Percentiles rank a stretch among this genome's conserved stretches.
phyloP scores from a whole-genome alignment of 2,329 filamentous ascomycete genomes.

The Ophiocordyceps camponoti-rufipedis region DNA sequence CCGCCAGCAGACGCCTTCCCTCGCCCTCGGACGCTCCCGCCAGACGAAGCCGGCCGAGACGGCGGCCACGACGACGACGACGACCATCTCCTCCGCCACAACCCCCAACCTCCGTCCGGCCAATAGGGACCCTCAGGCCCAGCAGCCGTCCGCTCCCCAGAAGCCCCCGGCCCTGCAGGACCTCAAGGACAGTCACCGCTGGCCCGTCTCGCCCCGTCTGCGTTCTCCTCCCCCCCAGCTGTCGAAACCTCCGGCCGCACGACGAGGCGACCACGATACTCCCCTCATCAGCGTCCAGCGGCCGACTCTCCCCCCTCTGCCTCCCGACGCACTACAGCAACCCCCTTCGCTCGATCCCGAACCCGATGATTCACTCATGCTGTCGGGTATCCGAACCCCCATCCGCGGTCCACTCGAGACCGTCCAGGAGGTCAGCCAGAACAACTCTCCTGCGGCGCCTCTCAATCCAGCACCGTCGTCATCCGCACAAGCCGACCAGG shows the following conservation, averaged over 20 bases:
- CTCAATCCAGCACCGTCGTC: slow-evolving; percentile 17
- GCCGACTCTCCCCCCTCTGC: slow-evolving; percentile 26
- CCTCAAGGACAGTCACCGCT: slow-evolving; percentile 42
- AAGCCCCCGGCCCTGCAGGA: slow-evolving; percentile 36
- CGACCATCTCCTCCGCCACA: slow-evolving; percentile 48
- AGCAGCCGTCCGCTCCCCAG: slow-evolving; percentile 39
- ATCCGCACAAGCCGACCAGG: slow-evolving; percentile 22
- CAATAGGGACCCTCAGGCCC: slow-evolving; percentile 40
- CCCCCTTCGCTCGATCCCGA: slow-evolving; percentile 27
- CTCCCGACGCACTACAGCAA: slow-evolving; percentile 16
- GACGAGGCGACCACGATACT: slow-evolving; percentile 29
- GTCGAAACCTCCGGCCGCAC: slow-evolving; percentile 24
- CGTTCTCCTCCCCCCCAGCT: slow-evolving; percentile 54
- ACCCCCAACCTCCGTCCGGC: slow-evolving; percentile 47
- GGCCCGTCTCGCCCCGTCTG: slow-evolving; percentile 61
- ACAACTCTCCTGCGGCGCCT: slow-evolving; percentile 42
- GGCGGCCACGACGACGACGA: slow-evolving; percentile 44
- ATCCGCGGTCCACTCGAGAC: slow-evolving; percentile 59
- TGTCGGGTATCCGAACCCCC: slow-evolving; percentile 39
- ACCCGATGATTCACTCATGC: slow-evolving; percentile 26
- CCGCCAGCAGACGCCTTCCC: too few species aligned
- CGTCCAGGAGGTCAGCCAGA: slow-evolving; percentile 74
- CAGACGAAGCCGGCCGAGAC: slow-evolving; percentile 33
- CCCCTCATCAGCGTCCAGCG: slow-evolving; percentile 35
- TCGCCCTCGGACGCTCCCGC: slow-evolving; percentile 27